Conservation (phyloP, 805 yeast genomes). For the Saccharomycopsis babjevae region DNA sequence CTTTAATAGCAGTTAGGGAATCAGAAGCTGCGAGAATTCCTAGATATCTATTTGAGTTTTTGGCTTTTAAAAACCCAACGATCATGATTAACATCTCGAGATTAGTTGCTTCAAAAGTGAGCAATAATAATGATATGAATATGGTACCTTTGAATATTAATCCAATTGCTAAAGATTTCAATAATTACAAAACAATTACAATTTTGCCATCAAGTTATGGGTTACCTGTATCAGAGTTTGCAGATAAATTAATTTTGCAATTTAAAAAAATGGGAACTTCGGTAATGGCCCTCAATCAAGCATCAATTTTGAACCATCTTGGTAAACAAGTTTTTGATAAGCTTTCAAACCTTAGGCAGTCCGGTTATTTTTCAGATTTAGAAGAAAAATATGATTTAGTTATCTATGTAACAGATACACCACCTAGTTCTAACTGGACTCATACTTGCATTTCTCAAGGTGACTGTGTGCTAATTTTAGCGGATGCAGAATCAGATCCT, state of each 20-base stretch:
- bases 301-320: conserved; percentile 64
- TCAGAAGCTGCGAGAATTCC: conserved; percentile 93
- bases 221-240: conserved; percentile 82
- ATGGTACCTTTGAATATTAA: conserved; percentile 10
- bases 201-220: conserved; percentile 72
- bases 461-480: conserved; percentile 82
- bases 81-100: conserved; percentile 84
- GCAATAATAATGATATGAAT: conserved; percentile 16
- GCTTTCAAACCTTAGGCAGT: conserved; percentile 70
- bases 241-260: conserved; percentile 59
- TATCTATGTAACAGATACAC: conserved; percentile 80
- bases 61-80: conserved; percentile 77
- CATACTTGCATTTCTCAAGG: conserved; percentile 89
- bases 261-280: conserved; percentile 61
- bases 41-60: conserved; percentile 73
- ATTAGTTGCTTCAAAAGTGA: conserved; percentile 59
- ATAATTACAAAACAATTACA: conserved; percentile 68
- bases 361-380: conserved; percentile 82
- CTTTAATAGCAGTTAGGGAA: conserved; percentile 81
- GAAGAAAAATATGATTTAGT: conserved; percentile 87
- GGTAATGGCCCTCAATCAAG: conserved; percentile 75
- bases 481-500: conserved; percentile 69
- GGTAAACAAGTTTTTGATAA: conserved; percentile 93
- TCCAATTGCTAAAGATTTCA: conserved; percentile 19
- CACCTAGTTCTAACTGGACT: conserved; percentile 80